phyloP scores from a whole-genome alignment of 345 rosid species.

The Citrus maxima region DNA sequence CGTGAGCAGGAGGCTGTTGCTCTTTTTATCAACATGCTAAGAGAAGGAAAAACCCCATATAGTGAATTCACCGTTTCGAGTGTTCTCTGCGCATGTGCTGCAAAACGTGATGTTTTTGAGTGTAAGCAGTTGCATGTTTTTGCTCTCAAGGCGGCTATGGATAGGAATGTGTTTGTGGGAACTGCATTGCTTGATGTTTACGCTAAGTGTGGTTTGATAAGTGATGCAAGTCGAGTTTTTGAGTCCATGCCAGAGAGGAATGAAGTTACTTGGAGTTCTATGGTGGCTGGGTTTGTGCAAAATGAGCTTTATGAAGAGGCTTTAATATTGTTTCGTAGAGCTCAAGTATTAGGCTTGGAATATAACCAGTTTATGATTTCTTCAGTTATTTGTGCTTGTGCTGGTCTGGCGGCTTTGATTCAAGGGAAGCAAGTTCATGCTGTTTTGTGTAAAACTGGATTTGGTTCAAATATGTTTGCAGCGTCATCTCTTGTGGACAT shows the following conservation, averaged over 20 bases:
- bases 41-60: slow-evolving; percentile 29
- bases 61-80: slow-evolving; percentile 73
- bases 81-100: slow-evolving; percentile 65
- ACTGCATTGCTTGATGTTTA: slow-evolving; percentile 88
- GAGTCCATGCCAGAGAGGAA: slow-evolving; percentile 59
- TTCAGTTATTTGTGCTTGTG: slow-evolving; percentile 71
- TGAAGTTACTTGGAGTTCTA: slow-evolving; percentile 85
- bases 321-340: slow-evolving; percentile 40
- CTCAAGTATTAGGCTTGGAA: slow-evolving; percentile 42
- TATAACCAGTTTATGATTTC: slow-evolving; percentile 57
- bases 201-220: slow-evolving; percentile 56
- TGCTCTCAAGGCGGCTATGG: slow-evolving; percentile 48
- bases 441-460: slow-evolving; percentile 58
- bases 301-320: slow-evolving; percentile 74
- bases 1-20: slow-evolving; percentile 38
- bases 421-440: slow-evolving; percentile 76
- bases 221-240: slow-evolving; percentile 50
- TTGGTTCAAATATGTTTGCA: slow-evolving; percentile 45
- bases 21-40: slow-evolving; percentile 50
- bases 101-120: slow-evolving; percentile 31
- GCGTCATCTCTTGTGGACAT: slow-evolving; percentile 69
- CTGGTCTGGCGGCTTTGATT: slow-evolving; percentile 59
- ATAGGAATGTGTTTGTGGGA: slow-evolving; percentile 48
- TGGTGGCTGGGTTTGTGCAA: slow-evolving; percentile 71
- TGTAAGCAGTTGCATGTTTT: slow-evolving; percentile 69